Evolutionary conservation across 148 eudicot species (phyloP).

Genomic region (Spergularia bocconei): DNA sequence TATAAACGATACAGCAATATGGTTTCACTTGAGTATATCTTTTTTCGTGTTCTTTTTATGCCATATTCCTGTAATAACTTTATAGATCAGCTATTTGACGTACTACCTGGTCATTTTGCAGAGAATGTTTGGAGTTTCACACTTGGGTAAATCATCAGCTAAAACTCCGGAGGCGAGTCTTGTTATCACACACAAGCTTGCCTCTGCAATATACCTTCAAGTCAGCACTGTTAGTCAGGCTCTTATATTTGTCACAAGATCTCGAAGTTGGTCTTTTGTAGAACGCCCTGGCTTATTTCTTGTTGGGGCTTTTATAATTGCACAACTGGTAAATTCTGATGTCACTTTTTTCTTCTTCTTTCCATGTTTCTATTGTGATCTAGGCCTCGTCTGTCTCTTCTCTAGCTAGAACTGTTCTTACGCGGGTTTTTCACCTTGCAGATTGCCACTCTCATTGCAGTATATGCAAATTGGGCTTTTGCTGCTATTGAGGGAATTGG

Average conservation of each 20-base stretch:
- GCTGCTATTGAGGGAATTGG: slow-evolving; percentile 98
- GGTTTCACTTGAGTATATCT: neutral
- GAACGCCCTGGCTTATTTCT: slow-evolving; percentile 91
- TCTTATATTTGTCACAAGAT: slow-evolving; percentile 90
- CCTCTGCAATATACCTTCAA: slow-evolving; percentile 97
- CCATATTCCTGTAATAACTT: neutral
- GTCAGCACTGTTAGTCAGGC: slow-evolving; percentile 98
- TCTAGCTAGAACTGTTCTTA: neutral
- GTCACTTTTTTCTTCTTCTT: neutral
- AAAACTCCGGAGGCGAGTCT: slow-evolving; percentile 30
- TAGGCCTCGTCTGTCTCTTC: too few species aligned
- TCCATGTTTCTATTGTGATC: too few species aligned
- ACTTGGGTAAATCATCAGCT: slow-evolving; percentile 75
- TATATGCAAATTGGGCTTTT: slow-evolving; percentile 89
- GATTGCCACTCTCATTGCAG: slow-evolving; percentile 96
- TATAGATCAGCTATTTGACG: slow-evolving; percentile 2
- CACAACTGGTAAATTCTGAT: slow-evolving; percentile 65
- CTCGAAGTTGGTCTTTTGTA: slow-evolving; percentile 85
- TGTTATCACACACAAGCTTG: slow-evolving; percentile 59
- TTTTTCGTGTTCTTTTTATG: neutral
- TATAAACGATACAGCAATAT: neutral
- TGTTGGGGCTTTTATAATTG: slow-evolving; percentile 69
- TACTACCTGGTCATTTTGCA: slow-evolving; percentile 30
- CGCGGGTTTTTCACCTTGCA: slow-evolving; percentile 25
- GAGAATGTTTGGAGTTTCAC: slow-evolving; percentile 81